Evolutionary conservation across 164 flowering plant species (phyloP).

Genomic region (Akebia trifoliata): DNA sequence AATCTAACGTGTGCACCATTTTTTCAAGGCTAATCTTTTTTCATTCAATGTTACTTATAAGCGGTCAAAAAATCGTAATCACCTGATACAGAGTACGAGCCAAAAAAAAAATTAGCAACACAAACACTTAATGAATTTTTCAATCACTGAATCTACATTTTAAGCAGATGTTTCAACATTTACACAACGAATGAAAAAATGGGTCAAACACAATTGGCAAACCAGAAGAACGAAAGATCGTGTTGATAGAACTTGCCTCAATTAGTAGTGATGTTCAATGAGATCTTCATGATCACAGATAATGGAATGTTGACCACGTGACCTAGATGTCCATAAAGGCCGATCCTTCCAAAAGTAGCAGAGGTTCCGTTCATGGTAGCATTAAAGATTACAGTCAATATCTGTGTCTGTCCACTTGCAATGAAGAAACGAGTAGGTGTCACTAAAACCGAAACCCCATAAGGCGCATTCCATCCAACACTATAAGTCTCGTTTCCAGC

Average conservation of each 20-base stretch:
- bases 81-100: too few species aligned
- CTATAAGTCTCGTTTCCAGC: constrained; percentile 68
- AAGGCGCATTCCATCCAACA: constrained; percentile 80
- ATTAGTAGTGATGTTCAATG: constrained; percentile 34
- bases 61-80: too few species aligned
- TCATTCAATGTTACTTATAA: too few species aligned
- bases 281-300: constrained; percentile 48
- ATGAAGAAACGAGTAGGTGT: constrained; percentile 58
- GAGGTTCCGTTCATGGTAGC: constrained; percentile 53
- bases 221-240: constrained; percentile 5
- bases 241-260: constrained; percentile 11
- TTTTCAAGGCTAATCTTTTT: too few species aligned
- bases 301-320: constrained; percentile 66
- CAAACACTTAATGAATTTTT: too few species aligned
- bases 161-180: constrained; percentile 26
- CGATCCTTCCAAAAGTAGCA: constrained; percentile 86
- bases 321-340: constrained; percentile 64
- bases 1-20: too few species aligned
- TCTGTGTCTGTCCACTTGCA: constrained; percentile 53
- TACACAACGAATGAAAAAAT: constrained; percentile 47
- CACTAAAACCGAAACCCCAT: constrained; percentile 64
- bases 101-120: too few species aligned
- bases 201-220: constrained; percentile 15
- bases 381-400: constrained; percentile 38
- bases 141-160: too few species aligned